These are phyloP conservation scores for Clarkia xantiana DNA, from an alignment of 345 rosid species.

Conservation along the genomic window DNA sequence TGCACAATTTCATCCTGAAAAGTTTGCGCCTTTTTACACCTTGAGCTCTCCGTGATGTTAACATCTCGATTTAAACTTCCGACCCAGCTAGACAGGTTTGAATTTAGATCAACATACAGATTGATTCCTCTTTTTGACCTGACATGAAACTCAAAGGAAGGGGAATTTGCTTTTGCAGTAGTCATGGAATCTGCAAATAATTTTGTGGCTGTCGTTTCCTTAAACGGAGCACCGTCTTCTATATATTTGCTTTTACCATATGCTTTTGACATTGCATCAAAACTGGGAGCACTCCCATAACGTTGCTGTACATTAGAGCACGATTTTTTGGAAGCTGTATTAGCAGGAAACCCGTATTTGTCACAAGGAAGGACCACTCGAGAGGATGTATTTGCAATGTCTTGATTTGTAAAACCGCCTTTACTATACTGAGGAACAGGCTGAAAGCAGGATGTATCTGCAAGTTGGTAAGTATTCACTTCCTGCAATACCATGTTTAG, in stretches of 20 bases:
- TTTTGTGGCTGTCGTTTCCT: constrained; percentile 8
- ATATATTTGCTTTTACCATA: constrained; percentile 9
- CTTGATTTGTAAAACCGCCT: background rate
- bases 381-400: too few species aligned
- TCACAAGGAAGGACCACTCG: background rate
- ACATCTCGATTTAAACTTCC: constrained; percentile 43
- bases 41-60: constrained; percentile 26
- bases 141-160: constrained; percentile 62
- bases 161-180: constrained; percentile 18
- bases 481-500: constrained; percentile 1
- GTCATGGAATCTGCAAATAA: constrained; percentile 9
- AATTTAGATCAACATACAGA: constrained; percentile 60
- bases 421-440: background rate
- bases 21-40: constrained; percentile 22
- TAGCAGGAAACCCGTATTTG: background rate
- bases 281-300: background rate
- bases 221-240: constrained; percentile 18
- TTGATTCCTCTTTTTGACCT: constrained; percentile 62
- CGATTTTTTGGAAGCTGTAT: too few species aligned
- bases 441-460: constrained; percentile 4
- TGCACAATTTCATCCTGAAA: constrained; percentile 25
- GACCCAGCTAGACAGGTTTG: constrained; percentile 57
- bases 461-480: background rate
- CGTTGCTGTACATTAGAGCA: too few species aligned
- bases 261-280: constrained; percentile 2